Evolutionary conservation across 2,329 filamentous ascomycete species (phyloP), one percentile per base, ranked within the genome.

Genomic region (Dissoconium aciculare): DNA sequence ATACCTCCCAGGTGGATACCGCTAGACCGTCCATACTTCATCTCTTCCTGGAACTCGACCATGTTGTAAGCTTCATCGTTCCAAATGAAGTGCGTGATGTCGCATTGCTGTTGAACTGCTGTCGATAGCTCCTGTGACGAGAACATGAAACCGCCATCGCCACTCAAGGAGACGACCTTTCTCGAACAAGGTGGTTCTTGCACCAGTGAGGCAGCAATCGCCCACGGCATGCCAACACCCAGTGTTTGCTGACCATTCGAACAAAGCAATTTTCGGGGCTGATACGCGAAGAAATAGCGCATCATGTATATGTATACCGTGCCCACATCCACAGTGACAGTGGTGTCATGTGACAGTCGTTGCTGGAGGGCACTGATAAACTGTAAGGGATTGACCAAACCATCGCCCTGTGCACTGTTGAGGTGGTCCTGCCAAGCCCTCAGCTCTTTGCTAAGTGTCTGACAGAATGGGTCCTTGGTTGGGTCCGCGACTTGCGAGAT

Each of bases 141-240:
- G 51, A 63, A 65, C 52, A 64, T 61, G 48, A 65, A 65, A 12
- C 61, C 62, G 11, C 62, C 62, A 40, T 65, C 62, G 24, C 62
- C 62, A 33, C 51, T 56, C 26, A 65, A 35, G 23, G 51, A 57
- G 21, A 65, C 45, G 15, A 65, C 60, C 33, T 64, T 65, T 10
- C 52, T 37, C 1, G 53, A 53, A 42, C 57, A 60, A 0, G 58
- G 58, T 3, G 57, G 57, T 3, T 51, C 42, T 39, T 64, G 60
- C 1, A 51, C 46, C 1, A 65, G 47, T 1, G 57, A 62, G 0
- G 61, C 56, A 9, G 57, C 59, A 27, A 65, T 65, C 4, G 61
- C 61, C 60, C 61, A 64, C 0, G 59, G 61, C 9, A 64, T 51
- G 3, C 58, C 60, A 2, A 64, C 58, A 23, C 60, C 62, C 1